Evolutionary conservation across 805 yeast species (phyloP).

Genomic region (Aciculoconidium aculeatum): DNA sequence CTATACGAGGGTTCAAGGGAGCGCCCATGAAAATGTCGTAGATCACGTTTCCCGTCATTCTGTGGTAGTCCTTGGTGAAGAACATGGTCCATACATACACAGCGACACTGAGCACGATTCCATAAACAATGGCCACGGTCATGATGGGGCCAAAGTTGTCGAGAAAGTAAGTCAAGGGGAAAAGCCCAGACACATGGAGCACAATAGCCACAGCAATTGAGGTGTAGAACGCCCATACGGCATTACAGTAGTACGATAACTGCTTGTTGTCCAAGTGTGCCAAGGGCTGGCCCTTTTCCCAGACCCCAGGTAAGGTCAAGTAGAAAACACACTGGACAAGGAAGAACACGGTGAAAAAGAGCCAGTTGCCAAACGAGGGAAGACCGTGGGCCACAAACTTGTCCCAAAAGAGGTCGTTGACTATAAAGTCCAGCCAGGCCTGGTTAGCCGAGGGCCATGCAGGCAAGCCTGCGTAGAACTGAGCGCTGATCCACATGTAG

Average conservation of each 20-base stretch:
- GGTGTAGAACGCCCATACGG: constrained; percentile 76
- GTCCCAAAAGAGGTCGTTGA: constrained; percentile 33
- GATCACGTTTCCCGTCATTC: constrained; percentile 86
- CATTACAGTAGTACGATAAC: constrained; percentile 90
- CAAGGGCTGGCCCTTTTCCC: constrained; percentile 94
- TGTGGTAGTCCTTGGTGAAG: constrained; percentile 71
- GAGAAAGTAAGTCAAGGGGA: constrained; percentile 67
- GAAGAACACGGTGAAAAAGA: constrained; percentile 66
- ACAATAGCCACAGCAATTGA: constrained; percentile 51
- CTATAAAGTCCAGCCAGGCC: constrained; percentile 45
- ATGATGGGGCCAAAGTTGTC: constrained; percentile 87
- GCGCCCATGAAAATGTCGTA: constrained; percentile 98
- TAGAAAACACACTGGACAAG: constrained; percentile 67
- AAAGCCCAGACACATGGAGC: constrained; percentile 69
- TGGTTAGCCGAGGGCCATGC: constrained; percentile 63
- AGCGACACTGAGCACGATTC: constrained; percentile 60
- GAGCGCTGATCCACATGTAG: constrained; percentile 92
- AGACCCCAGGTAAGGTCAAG: constrained; percentile 82
- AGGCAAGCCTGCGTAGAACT: constrained; percentile 67
- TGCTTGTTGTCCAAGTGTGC: constrained; percentile 73
- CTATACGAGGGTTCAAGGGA: constrained; percentile 92
- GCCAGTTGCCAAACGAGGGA: constrained; percentile 60
- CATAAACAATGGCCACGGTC: constrained; percentile 83
- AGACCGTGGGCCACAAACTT: constrained; percentile 47
- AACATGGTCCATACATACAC: constrained; percentile 65